These are phyloP conservation scores for Ottelia alismoides DNA, from an alignment of 106 monocot species.

Conservation along the genomic window DNA sequence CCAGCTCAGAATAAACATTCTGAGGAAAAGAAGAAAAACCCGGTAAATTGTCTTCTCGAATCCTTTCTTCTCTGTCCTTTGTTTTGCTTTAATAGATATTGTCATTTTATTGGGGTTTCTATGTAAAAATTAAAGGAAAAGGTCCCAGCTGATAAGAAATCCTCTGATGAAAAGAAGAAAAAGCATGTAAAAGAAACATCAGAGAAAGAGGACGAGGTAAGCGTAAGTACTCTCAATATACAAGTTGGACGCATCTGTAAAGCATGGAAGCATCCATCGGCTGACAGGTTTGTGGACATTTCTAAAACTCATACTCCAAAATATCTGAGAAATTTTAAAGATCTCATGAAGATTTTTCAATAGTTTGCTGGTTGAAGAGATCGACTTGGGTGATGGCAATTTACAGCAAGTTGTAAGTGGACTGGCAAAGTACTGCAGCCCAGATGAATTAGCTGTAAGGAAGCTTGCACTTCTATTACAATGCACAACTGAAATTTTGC, in stretches of 20 bases:
- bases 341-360: too few species aligned
- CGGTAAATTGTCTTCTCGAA: too few species aligned
- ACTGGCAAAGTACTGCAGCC: constrained; percentile 81
- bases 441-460: constrained; percentile 74
- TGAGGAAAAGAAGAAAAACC: constrained; percentile 17
- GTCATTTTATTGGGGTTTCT: too few species aligned
- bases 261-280: constrained; percentile 98
- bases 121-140: constrained; percentile 34
- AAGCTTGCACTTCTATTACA: not conserved
- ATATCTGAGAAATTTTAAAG: too few species aligned
- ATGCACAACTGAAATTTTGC: not conserved
- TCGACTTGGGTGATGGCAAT: constrained; percentile 78
- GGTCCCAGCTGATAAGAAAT: constrained; percentile 22
- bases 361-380: constrained; percentile 95
- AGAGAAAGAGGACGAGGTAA: constrained; percentile 54
- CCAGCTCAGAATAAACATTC: constrained; percentile 20
- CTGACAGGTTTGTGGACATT: constrained; percentile 84
- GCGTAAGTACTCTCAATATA: constrained; percentile 66
- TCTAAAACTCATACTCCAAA: too few species aligned
- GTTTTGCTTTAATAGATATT: too few species aligned
- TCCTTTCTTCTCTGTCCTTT: too few species aligned
- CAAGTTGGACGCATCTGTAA: constrained; percentile 85
- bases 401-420: constrained; percentile 94
- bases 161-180: constrained; percentile 25
- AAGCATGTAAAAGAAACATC: constrained; percentile 29